Conservation (phyloP, 139 green algal species). For the Bryopsis sp. region DNA sequence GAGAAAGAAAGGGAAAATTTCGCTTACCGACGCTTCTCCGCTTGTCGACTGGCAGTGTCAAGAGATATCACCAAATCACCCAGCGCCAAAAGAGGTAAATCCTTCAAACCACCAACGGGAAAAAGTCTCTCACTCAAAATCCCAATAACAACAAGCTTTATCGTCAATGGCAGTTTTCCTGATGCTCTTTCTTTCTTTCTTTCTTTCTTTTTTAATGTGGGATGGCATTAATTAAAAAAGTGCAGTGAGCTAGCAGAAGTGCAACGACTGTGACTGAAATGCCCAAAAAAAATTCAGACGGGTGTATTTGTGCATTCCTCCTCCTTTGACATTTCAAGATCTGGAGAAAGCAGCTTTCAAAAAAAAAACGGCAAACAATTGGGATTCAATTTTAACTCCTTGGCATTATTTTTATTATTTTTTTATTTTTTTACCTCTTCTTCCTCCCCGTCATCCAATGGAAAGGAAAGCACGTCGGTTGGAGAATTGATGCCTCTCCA, state of each 20-base stretch:
- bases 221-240: not conserved
- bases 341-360: not conserved
- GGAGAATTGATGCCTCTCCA: slow-evolving; percentile 58
- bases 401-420: not conserved
- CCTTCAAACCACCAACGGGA: too few species aligned
- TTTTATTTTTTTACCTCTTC: slow-evolving; percentile 26
- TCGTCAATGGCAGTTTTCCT: not conserved
- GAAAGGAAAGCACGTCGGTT: slow-evolving; percentile 94
- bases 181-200: not conserved
- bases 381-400: not conserved
- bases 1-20: too few species aligned
- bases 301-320: too few species aligned
- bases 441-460: slow-evolving; percentile 47
- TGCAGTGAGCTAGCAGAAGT: not conserved
- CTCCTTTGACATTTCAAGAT: too few species aligned
- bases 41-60: slow-evolving; percentile 82
- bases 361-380: slow-evolving; percentile 9
- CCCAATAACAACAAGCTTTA: slow-evolving; percentile 19
- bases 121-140: too few species aligned
- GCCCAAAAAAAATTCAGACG: not conserved
- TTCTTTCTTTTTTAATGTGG: not conserved
- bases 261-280: not conserved
- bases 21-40: slow-evolving; percentile 56
- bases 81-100: slow-evolving; percentile 62
- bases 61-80: slow-evolving; percentile 90